A percentile compares a stretch with the other conserved stretches of the same genome.
Conservation (phyloP, 129 eudicot species). For the Tagetes patula region DNA sequence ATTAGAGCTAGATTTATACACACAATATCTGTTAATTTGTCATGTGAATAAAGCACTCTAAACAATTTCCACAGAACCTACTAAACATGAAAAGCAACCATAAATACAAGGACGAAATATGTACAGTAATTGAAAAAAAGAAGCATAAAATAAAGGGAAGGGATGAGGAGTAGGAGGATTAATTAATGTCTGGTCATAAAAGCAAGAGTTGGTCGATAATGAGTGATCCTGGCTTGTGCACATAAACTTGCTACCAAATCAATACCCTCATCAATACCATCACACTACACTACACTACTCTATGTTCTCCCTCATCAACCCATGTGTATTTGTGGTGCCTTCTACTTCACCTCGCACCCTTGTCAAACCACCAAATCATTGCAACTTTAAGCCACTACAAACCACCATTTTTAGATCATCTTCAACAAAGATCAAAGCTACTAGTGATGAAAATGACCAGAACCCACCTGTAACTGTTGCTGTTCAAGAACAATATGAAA, state of each 20-base stretch:
- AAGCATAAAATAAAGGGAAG: neutral
- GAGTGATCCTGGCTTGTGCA: neutral
- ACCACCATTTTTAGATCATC: slow-evolving; percentile 25
- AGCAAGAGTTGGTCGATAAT: neutral
- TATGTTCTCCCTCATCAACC: slow-evolving; percentile 30
- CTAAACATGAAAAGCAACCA: neutral
- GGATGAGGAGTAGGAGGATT: slow-evolving; percentile 27
- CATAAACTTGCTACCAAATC: slow-evolving; percentile 17
- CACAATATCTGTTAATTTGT: no score
- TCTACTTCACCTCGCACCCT: slow-evolving; percentile 28
- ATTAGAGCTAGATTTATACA: no score
- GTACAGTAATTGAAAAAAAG: neutral
- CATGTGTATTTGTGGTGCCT: slow-evolving; percentile 9
- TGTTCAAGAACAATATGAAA: slow-evolving; percentile 34
- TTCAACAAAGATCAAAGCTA: slow-evolving; percentile 33
- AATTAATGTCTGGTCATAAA: slow-evolving; percentile 25
- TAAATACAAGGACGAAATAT: slow-evolving; percentile 15
- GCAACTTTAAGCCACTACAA: slow-evolving; percentile 1
- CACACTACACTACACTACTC: neutral
- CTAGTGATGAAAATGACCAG: slow-evolving; percentile 39
- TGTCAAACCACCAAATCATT: slow-evolving; percentile 26
- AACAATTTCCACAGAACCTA: no score
- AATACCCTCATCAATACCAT: neutral
- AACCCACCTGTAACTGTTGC: slow-evolving; percentile 29
- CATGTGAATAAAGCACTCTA: no score